phyloP scores from a whole-genome alignment of 306 rosid species.

The Lathyrus sativus region DNA sequence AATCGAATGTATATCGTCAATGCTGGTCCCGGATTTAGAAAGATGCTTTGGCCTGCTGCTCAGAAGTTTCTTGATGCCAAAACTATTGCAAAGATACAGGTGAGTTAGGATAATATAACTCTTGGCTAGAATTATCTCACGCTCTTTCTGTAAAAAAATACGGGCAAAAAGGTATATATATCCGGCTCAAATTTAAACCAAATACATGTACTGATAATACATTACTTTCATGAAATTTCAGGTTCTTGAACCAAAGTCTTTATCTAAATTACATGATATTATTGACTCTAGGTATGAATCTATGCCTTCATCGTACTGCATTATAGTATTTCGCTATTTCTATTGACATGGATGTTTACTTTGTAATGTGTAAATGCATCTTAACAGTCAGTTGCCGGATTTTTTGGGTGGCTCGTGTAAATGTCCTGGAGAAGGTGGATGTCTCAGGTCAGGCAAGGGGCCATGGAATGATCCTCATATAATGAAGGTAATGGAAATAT shows the following conservation, averaged over 20 bases:
- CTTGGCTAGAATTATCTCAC: constrained; percentile 20
- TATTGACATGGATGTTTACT: constrained; percentile 25
- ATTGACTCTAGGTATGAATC: constrained; percentile 69
- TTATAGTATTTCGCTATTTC: constrained; percentile 10
- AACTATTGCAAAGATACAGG: constrained; percentile 93
- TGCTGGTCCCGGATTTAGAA: constrained; percentile 96
- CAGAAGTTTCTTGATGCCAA: constrained; percentile 86
- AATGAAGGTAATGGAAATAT: constrained; percentile 66
- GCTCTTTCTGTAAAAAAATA: neutral
- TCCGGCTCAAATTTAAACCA: neutral
- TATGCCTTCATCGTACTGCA: constrained; percentile 15
- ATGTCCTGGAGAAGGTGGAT: constrained; percentile 84
- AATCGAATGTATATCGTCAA: constrained; percentile 89
- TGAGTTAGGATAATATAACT: constrained; percentile 36
- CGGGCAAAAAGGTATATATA: neutral
- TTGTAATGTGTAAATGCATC: constrained; percentile 33
- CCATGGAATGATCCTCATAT: constrained; percentile 93
- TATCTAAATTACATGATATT: constrained; percentile 70
- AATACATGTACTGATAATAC: constrained; percentile 16
- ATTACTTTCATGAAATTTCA: constrained; percentile 43
- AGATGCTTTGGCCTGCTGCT: constrained; percentile 97
- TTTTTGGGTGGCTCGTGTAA: constrained; percentile 95
- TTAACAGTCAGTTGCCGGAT: constrained; percentile 91
- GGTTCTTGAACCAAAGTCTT: constrained; percentile 82
- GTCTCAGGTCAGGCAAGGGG: constrained; percentile 89